Evolutionary conservation across 2,329 filamentous ascomycete genomes (phyloP).

Genomic region (Monosporascus sp.): DNA sequence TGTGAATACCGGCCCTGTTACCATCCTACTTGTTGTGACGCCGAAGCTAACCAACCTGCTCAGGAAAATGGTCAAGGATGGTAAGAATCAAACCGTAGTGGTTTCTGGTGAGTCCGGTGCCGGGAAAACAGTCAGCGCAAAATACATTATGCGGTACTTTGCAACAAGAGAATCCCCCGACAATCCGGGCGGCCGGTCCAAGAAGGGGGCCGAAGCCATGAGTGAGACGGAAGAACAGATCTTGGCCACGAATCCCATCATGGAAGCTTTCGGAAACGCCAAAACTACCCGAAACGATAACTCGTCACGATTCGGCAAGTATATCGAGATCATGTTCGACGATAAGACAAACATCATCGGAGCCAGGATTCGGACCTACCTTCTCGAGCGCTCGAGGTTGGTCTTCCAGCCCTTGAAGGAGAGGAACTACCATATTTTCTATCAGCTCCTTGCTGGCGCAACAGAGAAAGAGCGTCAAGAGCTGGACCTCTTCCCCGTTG

Average conservation of each 20-base stretch:
- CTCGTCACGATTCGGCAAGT: slow-evolving; percentile 97
- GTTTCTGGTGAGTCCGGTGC: slow-evolving; percentile 99
- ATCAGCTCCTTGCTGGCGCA: slow-evolving; percentile 92
- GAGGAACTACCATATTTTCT: slow-evolving; percentile 98
- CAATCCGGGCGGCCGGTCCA: slow-evolving; percentile 71
- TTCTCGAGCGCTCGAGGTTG: slow-evolving; percentile 89
- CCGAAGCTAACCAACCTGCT: slow-evolving; percentile 30
- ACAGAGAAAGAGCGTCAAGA: slow-evolving; percentile 76
- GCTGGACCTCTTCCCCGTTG: slow-evolving; percentile 71
- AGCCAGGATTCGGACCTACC: slow-evolving; percentile 92
- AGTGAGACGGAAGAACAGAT: slow-evolving; percentile 99
- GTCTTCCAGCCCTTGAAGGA: slow-evolving; percentile 98
- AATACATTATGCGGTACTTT: slow-evolving; percentile 99
- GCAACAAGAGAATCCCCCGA: slow-evolving; percentile 93
- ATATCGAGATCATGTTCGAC: slow-evolving; percentile 99
- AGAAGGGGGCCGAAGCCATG: slow-evolving; percentile 74
- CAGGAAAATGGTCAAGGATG: slow-evolving; percentile 94
- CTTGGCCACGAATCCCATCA: slow-evolving; percentile 95
- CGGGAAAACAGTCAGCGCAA: slow-evolving; percentile 97
- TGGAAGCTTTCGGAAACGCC: slow-evolving; percentile 99
- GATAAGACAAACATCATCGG: slow-evolving; percentile 92
- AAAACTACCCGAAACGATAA: slow-evolving; percentile 99
- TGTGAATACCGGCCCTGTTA: slow-evolving; percentile 51
- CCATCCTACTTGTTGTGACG: not conserved
- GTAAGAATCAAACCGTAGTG: slow-evolving; percentile 95